These are phyloP conservation scores for Batkoa obscura DNA, from an alignment of 371 early-diverging fungal species.

Conservation along the genomic window DNA sequence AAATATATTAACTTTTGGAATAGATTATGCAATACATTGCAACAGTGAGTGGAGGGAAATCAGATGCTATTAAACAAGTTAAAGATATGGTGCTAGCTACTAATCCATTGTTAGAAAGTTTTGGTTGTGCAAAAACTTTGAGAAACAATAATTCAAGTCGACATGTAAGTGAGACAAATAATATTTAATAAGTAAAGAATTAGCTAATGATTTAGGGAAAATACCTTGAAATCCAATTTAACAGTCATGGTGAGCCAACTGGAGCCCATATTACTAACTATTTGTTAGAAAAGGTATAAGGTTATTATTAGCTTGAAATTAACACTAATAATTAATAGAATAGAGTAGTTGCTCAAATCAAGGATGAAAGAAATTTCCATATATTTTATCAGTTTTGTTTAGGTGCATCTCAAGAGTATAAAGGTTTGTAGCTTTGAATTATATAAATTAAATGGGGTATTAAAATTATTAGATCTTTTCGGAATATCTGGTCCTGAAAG, in stretches of 20 bases:
- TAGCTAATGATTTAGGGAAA: slow-evolving; percentile 49
- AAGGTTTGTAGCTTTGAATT: slow-evolving; percentile 17
- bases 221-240: slow-evolving; percentile 97
- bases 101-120: slow-evolving; percentile 94
- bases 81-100: slow-evolving; percentile 93
- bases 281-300: slow-evolving; percentile 82
- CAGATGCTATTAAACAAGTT: slow-evolving; percentile 68
- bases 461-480: slow-evolving; percentile 28
- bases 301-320: not conserved
- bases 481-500: slow-evolving; percentile 67
- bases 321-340: slow-evolving; percentile 18
- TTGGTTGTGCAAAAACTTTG: slow-evolving; percentile 98
- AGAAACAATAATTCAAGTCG: slow-evolving; percentile 98
- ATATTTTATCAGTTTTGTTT: slow-evolving; percentile 85
- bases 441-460: not conserved
- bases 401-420: slow-evolving; percentile 49
- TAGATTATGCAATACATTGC: slow-evolving; percentile 93
- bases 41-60: slow-evolving; percentile 66
- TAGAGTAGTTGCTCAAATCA: slow-evolving; percentile 90
- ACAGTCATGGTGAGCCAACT: slow-evolving; percentile 73
- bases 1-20: not conserved
- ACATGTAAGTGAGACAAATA: slow-evolving; percentile 39
- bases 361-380: slow-evolving; percentile 95
- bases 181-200: not conserved
- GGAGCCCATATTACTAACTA: slow-evolving; percentile 98